These are phyloP conservation scores for Heritiera littoralis DNA, from an alignment of 345 rosid genomes.

Conservation along the genomic window DNA sequence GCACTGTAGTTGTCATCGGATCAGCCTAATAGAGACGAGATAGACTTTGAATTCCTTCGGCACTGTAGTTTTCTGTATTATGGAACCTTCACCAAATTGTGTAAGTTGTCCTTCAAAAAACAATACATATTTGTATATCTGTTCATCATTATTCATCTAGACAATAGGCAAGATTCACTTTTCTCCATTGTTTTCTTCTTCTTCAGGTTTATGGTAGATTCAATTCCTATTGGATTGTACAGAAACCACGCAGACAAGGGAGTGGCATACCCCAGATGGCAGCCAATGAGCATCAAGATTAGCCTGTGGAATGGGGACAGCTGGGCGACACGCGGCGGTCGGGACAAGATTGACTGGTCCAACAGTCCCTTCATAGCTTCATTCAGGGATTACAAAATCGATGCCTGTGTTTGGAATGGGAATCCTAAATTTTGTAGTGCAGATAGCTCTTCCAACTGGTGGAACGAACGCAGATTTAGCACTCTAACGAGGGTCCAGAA, in stretches of 20 bases:
- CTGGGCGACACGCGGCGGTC: slow-evolving; percentile 90
- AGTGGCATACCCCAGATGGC: slow-evolving; percentile 68
- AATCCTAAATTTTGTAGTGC: slow-evolving; percentile 61
- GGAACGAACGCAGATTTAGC: slow-evolving; percentile 54
- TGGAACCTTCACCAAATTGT: slow-evolving; percentile 91
- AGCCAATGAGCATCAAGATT: slow-evolving; percentile 64
- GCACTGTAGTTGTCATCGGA: slow-evolving; percentile 59
- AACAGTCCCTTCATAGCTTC: slow-evolving; percentile 72
- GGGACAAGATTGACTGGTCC: slow-evolving; percentile 75
- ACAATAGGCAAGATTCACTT: no score
- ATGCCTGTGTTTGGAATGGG: slow-evolving; percentile 74
- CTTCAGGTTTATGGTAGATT: slow-evolving; percentile 82
- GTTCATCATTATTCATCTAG: no score
- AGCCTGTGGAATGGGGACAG: slow-evolving; percentile 86
- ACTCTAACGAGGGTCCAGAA: slow-evolving; percentile 54
- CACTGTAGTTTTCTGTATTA: slow-evolving; percentile 65
- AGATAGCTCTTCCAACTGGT: slow-evolving; percentile 59
- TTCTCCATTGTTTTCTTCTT: no score
- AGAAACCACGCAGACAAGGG: slow-evolving; percentile 78
- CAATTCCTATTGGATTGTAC: slow-evolving; percentile 66
- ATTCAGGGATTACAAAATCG: slow-evolving; percentile 61
- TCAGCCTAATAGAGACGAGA: slow-evolving; percentile 74
- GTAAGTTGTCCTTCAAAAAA: no score
- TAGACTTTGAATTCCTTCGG: slow-evolving; percentile 87
- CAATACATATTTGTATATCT: no score